These are phyloP conservation scores for Nidularia pulvinata DNA, from an alignment of 768 basidiomycete species.

Conservation along the genomic window DNA sequence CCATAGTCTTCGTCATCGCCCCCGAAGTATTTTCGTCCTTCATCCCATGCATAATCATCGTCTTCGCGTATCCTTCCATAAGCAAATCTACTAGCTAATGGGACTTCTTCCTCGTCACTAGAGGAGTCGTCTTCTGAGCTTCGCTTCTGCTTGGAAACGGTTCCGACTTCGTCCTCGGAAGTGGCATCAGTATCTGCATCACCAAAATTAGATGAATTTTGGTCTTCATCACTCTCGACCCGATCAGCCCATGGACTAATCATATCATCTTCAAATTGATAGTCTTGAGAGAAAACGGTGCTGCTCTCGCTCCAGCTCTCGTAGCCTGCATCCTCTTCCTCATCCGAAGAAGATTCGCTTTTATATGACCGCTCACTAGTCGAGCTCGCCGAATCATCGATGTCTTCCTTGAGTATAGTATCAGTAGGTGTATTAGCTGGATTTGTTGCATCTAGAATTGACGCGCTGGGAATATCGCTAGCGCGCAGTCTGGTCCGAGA, in stretches of 20 bases:
- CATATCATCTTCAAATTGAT: conserved; percentile 2
- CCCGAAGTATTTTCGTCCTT: not conserved
- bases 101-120: not conserved
- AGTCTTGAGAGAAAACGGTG: conserved; percentile 1
- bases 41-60: conserved; percentile 1
- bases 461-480: not conserved
- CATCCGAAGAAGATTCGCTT: not conserved
- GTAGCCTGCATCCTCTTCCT: not conserved
- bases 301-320: conserved; percentile 4
- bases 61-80: not conserved
- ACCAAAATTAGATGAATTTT: not conserved
- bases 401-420: not conserved
- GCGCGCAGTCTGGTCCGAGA: not conserved
- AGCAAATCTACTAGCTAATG: not conserved
- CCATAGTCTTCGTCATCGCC: not conserved
- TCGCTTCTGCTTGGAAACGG: too few species aligned
- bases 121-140: not conserved
- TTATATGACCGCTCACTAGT: not conserved
- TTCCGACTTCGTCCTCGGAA: not conserved
- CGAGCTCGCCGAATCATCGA: not conserved
- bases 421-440: not conserved
- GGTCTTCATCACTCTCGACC: not conserved
- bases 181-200: not conserved
- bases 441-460: not conserved
- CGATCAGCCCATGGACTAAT: conserved; percentile 3